Evolutionary conservation across 2,329 filamentous ascomycete genomes (phyloP), one percentile per base, ranked within the genome.

Genomic region (Nemania sp.): DNA sequence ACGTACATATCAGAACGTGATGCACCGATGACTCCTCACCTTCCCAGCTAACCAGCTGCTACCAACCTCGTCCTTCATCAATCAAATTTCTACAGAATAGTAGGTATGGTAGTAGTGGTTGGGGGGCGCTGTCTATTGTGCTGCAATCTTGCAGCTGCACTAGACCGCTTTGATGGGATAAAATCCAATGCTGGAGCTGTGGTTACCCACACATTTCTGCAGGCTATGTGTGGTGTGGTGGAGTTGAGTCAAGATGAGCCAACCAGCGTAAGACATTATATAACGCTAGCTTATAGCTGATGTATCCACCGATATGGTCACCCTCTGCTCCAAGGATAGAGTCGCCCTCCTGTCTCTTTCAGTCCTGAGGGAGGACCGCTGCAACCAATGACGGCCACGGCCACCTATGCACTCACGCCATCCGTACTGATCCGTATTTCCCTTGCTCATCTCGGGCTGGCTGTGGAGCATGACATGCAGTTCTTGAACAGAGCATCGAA

Each of bases 11-110:
- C n/a, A n/a, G n/a, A n/a, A n/a, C n/a, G 54, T 60, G 24, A 68
- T 54, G 52, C 52, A 41, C 8, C 54, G 67, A 71, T 72, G 70
- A 72, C 70, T 72, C 70, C 64, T 72, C 67, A 64, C 69, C 70
- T 64, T 67, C 55, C 55, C 49, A n/a, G 56, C 55, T 60, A 22
- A 52, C 55, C 49, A n/a, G 56, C 55, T 60, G 27, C 49, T 32
- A 26, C n/a, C 27, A 53, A 53, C 15, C n/a, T 53, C 29, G 24
- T 56, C 57, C 5, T 29, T 57, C 57, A 45, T 65, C 67, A 66
- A 63, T 66, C 69, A 66, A 63, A 60, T 53, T 55, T 53, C 51
- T 32, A 53, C 3, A 20, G 26, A n/a, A n/a, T n/a, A n/a, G 2
- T 53, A 53, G 22, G 26, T 54, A 66, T 67, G 43, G 62, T 71